Conservation (phyloP, 306 rosid species). For the Begonia fuchsioides region DNA sequence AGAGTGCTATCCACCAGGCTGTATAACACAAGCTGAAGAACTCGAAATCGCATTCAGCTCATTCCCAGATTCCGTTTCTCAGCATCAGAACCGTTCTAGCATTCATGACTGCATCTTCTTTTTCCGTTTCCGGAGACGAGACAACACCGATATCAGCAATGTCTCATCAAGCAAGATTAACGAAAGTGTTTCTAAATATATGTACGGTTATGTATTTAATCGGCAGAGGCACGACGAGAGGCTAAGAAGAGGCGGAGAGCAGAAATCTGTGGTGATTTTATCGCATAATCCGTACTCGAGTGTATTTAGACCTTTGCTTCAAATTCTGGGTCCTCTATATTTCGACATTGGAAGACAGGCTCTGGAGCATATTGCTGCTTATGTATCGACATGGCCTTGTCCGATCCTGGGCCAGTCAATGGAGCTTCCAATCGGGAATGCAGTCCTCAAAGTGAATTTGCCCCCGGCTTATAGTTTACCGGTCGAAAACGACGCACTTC, state of each 20-base stretch:
- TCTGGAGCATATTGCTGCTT: slow-evolving; percentile 81
- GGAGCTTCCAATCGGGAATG: slow-evolving; percentile 96
- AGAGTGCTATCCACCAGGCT: slow-evolving; percentile 75
- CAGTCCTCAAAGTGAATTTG: slow-evolving; percentile 67
- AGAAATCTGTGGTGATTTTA: slow-evolving; percentile 82
- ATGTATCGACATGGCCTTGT: slow-evolving; percentile 75
- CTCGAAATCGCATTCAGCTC: slow-evolving; percentile 74
- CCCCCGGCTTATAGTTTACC: slow-evolving; percentile 78
- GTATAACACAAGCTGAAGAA: slow-evolving; percentile 67
- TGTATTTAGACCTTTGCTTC: slow-evolving; percentile 80
- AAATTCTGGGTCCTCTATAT: slow-evolving; percentile 83
- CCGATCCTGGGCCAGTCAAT: slow-evolving; percentile 64
- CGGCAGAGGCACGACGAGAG: slow-evolving; percentile 96
- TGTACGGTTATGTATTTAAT: slow-evolving; percentile 87
- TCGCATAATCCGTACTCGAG: slow-evolving; percentile 61
- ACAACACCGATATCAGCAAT: slow-evolving; percentile 20
- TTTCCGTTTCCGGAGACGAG: slow-evolving; percentile 49
- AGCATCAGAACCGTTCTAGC: slow-evolving; percentile 74
- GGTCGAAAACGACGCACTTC: slow-evolving; percentile 28
- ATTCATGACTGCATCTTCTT: slow-evolving; percentile 84
- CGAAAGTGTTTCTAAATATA: slow-evolving; percentile 33
- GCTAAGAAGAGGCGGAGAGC: slow-evolving; percentile 91
- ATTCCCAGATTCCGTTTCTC: slow-evolving; percentile 77
- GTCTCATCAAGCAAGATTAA: slow-evolving; percentile 23
- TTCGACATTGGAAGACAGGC: slow-evolving; percentile 85